A percentile compares a stretch with the other conserved stretches of the same genome.
phyloP scores from a whole-genome alignment of 768 basidiomycete species.

The Termitomyces sp. region DNA sequence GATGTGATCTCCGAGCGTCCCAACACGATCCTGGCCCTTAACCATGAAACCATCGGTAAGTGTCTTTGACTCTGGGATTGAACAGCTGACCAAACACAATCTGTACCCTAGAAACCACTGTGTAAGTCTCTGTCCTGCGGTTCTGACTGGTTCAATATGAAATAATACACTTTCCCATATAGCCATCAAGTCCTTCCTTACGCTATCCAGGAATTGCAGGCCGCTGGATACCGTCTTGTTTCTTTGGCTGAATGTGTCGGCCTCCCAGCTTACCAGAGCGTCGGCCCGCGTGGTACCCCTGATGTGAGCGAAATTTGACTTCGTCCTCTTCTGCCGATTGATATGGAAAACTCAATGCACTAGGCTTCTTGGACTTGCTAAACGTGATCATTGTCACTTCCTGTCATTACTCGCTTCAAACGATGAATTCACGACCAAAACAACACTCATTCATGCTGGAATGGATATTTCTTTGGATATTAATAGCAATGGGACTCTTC shows the following conservation, averaged over 20 bases:
- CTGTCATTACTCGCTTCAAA: not conserved
- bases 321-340: not conserved
- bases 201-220: conserved; percentile 29
- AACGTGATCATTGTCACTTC: not conserved
- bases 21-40: conserved; percentile 32
- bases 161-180: not conserved
- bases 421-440: not conserved
- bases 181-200: conserved; percentile 33
- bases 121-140: conserved; percentile 18
- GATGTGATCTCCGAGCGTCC: conserved; percentile 23
- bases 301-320: conserved; percentile 22
- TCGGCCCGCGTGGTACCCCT: conserved; percentile 20
- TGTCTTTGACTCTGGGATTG: not conserved
- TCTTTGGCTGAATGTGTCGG: conserved; percentile 36
- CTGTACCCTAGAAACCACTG: conserved; percentile 27
- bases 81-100: not conserved
- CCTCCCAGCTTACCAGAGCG: conserved; percentile 29
- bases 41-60: conserved; percentile 36
- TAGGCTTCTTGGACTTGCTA: conserved; percentile 12
- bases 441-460: not conserved
- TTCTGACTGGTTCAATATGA: not conserved
- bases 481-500: not conserved
- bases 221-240: conserved; percentile 37
- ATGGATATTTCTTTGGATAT: no score
- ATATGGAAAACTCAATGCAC: not conserved